A percentile compares a stretch with the other conserved stretches of the same genome.
These are phyloP conservation scores for Ceratocystis diversiconidia DNA, from an alignment of 2,329 filamentous ascomycete species.

Conservation along the genomic window DNA sequence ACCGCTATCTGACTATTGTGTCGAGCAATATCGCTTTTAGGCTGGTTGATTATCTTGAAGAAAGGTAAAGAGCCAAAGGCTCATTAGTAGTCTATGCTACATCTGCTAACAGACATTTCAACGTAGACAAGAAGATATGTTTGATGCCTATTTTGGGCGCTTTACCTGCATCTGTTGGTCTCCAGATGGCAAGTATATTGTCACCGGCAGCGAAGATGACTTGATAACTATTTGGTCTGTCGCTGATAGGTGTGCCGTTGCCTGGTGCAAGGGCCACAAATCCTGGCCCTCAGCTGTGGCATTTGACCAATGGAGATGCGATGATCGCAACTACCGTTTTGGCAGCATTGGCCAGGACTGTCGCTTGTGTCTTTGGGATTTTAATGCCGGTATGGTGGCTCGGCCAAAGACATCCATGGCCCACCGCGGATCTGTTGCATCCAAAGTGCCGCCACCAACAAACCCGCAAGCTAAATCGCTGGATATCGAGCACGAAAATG, in stretches of 20 bases:
- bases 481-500: constrained; percentile 16
- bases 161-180: constrained; percentile 94
- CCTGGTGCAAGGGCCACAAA: constrained; percentile 85
- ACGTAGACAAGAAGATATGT: constrained; percentile 65
- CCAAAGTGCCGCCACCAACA: constrained; percentile 24
- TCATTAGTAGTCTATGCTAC: no score
- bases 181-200: constrained; percentile 86
- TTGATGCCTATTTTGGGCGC: constrained; percentile 84
- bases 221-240: constrained; percentile 92
- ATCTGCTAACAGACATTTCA: not conserved
- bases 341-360: constrained; percentile 93
- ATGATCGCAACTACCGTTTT: constrained; percentile 88
- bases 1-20: constrained; percentile 72
- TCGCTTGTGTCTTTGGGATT: constrained; percentile 86
- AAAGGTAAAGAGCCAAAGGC: constrained; percentile 46
- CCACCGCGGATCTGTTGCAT: constrained; percentile 42
- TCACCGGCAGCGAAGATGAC: constrained; percentile 93
- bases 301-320: constrained; percentile 94
- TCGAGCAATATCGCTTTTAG: constrained; percentile 82
- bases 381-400: constrained; percentile 91
- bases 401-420: constrained; percentile 64
- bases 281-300: constrained; percentile 90
- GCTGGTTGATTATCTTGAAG: constrained; percentile 81
- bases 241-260: constrained; percentile 68
- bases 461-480: constrained; percentile 24